phyloP scores from a whole-genome alignment of 208 protist species.

The Wallacemonas rigidus region DNA sequence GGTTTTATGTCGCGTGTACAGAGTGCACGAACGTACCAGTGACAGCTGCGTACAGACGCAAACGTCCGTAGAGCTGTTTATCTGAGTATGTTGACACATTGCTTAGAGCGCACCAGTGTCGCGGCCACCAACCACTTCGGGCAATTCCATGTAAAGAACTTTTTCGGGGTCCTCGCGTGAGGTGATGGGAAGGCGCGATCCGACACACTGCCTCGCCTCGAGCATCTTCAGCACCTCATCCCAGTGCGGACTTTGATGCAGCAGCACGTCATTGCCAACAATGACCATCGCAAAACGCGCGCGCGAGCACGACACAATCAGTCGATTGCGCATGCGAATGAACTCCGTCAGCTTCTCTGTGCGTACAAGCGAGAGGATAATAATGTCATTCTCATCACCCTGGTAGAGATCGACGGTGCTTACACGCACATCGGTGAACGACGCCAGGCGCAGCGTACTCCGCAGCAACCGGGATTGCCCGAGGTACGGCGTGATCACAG shows the following conservation, averaged over 20 bases:
- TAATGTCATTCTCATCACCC: constrained; percentile 94
- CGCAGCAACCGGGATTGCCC: constrained; percentile 89
- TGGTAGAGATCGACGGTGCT: constrained; percentile 96
- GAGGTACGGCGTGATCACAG: constrained; percentile 94
- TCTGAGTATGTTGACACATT: background rate
- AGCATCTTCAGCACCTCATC: constrained; percentile 66
- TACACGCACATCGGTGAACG: constrained; percentile 74
- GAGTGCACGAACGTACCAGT: no score
- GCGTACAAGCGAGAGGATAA: constrained; percentile 94
- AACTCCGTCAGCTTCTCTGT: constrained; percentile 95
- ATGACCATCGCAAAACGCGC: constrained; percentile 92
- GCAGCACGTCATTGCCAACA: constrained; percentile 77
- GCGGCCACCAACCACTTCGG: constrained; percentile 32
- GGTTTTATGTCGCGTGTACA: no score
- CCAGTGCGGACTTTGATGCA: constrained; percentile 82
- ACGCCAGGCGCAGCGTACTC: constrained; percentile 66
- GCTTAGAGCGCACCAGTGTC: constrained; percentile 23
- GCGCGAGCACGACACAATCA: constrained; percentile 94
- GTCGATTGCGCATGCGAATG: constrained; percentile 89
- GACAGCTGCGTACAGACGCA: no score
- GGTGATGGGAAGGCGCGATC: constrained; percentile 73
- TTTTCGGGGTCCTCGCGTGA: constrained; percentile 25
- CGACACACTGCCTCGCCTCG: constrained; percentile 52
- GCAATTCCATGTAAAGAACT: constrained; percentile 4
- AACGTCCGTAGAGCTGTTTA: no score